Conservation (phyloP, 805 yeast genomes). For the Barnettozyma sp. region DNA sequence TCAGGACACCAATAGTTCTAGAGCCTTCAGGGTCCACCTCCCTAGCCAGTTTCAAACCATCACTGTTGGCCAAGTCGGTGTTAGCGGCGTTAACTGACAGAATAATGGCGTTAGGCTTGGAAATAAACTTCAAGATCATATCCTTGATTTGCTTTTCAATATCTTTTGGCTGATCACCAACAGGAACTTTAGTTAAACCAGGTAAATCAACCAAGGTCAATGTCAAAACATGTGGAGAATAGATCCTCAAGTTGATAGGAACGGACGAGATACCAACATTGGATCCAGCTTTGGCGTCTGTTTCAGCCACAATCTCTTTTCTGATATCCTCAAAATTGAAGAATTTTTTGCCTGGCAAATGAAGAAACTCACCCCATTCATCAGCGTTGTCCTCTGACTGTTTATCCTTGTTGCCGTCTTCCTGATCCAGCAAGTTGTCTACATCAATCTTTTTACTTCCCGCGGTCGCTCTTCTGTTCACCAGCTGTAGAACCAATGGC, state of each 20-base stretch:
- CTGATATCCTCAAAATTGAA: slow-evolving; percentile 86
- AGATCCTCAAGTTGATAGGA: slow-evolving; percentile 90
- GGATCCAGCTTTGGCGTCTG: slow-evolving; percentile 74
- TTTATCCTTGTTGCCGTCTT: slow-evolving; percentile 29
- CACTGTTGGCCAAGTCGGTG: slow-evolving; percentile 95
- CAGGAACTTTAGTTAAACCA: slow-evolving; percentile 96
- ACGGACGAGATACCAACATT: slow-evolving; percentile 86
- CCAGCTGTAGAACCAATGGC: slow-evolving; percentile 76
- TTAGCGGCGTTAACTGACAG: slow-evolving; percentile 94
- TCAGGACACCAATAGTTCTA: slow-evolving; percentile 93
- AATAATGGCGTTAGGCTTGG: slow-evolving; percentile 92
- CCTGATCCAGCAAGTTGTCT: slow-evolving; percentile 33
- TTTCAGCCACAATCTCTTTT: slow-evolving; percentile 84
- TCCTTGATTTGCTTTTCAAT: slow-evolving; percentile 92
- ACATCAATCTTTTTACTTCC: slow-evolving; percentile 20
- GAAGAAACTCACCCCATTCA: slow-evolving; percentile 98
- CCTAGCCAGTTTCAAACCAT: slow-evolving; percentile 91
- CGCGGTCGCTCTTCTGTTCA: slow-evolving; percentile 52
- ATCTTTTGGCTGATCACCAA: slow-evolving; percentile 97
- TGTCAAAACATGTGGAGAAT: slow-evolving; percentile 89
- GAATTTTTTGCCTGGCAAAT: slow-evolving; percentile 81
- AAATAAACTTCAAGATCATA: slow-evolving; percentile 85
- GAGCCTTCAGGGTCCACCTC: slow-evolving; percentile 97
- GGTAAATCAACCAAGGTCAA: slow-evolving; percentile 94
- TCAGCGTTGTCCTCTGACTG: slow-evolving; percentile 62